Evolutionary conservation across 2,329 filamentous ascomycete genomes (phyloP).

Genomic region (Alternaria gaisen): DNA sequence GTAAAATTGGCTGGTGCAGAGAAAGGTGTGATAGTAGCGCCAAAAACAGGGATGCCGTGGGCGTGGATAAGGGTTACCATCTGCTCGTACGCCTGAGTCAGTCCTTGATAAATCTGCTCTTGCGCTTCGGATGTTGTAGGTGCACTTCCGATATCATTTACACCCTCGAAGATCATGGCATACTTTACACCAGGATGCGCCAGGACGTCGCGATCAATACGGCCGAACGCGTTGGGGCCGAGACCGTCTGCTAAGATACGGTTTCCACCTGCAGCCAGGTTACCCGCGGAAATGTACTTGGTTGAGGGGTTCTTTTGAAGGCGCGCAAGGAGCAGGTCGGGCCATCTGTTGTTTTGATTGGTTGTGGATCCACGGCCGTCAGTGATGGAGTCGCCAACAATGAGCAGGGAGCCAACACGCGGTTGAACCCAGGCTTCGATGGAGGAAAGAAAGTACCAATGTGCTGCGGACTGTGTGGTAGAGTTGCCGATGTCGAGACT

Average conservation of each 20-base stretch:
- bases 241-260: constrained; percentile 68
- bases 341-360: constrained; percentile 65
- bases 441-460: constrained; percentile 67
- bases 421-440: constrained; percentile 64
- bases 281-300: constrained; percentile 64
- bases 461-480: constrained; percentile 50
- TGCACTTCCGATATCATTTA: constrained; percentile 68
- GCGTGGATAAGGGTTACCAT: constrained; percentile 65
- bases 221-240: constrained; percentile 67
- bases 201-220: constrained; percentile 72
- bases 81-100: constrained; percentile 67
- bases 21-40: constrained; percentile 73
- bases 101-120: constrained; percentile 56
- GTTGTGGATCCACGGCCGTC: constrained; percentile 69
- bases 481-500: constrained; percentile 57
- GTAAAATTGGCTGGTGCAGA: constrained; percentile 48
- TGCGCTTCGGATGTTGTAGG: constrained; percentile 58
- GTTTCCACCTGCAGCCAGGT: constrained; percentile 76
- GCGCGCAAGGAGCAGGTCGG: constrained; percentile 54
- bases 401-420: constrained; percentile 57
- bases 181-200: constrained; percentile 66
- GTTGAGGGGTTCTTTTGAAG: constrained; percentile 54
- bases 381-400: constrained; percentile 72
- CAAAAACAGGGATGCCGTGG: constrained; percentile 66
- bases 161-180: constrained; percentile 72